Conservation (phyloP, 2,329 filamentous ascomycete genomes). For the Thelonectria discophora region DNA sequence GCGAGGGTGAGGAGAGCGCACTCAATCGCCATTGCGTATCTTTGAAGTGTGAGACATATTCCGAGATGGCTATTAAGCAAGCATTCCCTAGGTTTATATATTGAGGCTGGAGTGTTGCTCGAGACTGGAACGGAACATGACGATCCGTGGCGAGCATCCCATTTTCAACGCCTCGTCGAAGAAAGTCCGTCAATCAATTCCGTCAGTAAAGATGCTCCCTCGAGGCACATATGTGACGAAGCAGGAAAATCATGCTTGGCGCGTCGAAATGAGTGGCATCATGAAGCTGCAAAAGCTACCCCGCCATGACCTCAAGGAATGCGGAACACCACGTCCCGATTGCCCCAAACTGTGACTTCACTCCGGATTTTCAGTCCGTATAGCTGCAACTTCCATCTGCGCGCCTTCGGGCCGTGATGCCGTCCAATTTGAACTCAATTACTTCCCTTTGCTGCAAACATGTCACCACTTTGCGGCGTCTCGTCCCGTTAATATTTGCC, state of each 20-base stretch:
- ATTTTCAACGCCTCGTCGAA: not conserved
- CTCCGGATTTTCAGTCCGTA: not conserved
- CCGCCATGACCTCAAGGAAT: not conserved
- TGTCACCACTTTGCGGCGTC: not conserved
- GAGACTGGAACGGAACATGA: constrained; percentile 12
- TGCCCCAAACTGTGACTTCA: not conserved
- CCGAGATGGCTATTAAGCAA: not conserved
- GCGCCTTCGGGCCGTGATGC: not conserved
- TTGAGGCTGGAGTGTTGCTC: not conserved
- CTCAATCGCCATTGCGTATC: constrained; percentile 9
- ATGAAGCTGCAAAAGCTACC: not conserved
- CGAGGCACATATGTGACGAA: not conserved
- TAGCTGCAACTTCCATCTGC: not conserved
- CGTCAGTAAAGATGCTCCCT: not conserved
- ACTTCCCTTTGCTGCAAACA: not conserved
- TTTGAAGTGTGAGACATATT: not conserved
- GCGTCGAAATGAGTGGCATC: not conserved
- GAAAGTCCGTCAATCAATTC: constrained; percentile 21
- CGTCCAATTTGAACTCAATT: not conserved
- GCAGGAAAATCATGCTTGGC: not conserved
- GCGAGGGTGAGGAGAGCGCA: constrained; percentile 1
- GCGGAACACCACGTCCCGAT: not conserved
- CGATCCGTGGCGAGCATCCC: constrained; percentile 1
- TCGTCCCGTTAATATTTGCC: not conserved
- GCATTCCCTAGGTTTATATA: constrained; percentile 10